phyloP scores from a whole-genome alignment of 352 stramenopile species.

The Phytopythium chamaehyphon region DNA sequence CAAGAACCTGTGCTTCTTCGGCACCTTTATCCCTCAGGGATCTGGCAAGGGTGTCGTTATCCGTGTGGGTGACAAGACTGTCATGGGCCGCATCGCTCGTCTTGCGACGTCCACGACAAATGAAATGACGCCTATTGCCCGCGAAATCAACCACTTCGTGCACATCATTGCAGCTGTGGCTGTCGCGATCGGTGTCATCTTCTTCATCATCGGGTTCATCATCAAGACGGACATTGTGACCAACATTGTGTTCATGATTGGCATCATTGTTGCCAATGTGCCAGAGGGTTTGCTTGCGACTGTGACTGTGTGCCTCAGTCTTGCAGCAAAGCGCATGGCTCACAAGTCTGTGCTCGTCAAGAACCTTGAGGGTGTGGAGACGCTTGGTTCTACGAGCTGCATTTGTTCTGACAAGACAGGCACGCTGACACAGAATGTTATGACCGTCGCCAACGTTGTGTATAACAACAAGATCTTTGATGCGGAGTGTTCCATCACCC shows the following conservation, averaged over 20 bases:
- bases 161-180: slow-evolving; percentile 60
- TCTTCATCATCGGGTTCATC: slow-evolving; percentile 54
- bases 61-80: slow-evolving; percentile 68
- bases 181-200: slow-evolving; percentile 51
- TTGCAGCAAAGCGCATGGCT: slow-evolving; percentile 88
- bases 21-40: slow-evolving; percentile 73
- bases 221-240: slow-evolving; percentile 20
- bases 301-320: slow-evolving; percentile 89
- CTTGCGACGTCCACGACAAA: slow-evolving; percentile 50
- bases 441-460: slow-evolving; percentile 57
- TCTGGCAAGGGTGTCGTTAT: slow-evolving; percentile 65
- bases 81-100: slow-evolving; percentile 77
- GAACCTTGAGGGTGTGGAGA: slow-evolving; percentile 92
- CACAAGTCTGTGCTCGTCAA: slow-evolving; percentile 93
- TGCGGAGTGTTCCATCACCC: slow-evolving; percentile 71
- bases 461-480: slow-evolving; percentile 80
- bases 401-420: slow-evolving; percentile 93
- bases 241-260: slow-evolving; percentile 85
- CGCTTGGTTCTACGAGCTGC: slow-evolving; percentile 74
- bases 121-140: slow-evolving; percentile 50
- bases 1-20: slow-evolving; percentile 83
- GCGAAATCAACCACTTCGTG: slow-evolving; percentile 70
- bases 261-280: slow-evolving; percentile 95
- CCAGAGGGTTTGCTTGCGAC: slow-evolving; percentile 90
- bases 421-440: slow-evolving; percentile 87